These are phyloP conservation scores for Periconia digitata DNA, from an alignment of 2,329 filamentous ascomycete species.

Conservation along the genomic window DNA sequence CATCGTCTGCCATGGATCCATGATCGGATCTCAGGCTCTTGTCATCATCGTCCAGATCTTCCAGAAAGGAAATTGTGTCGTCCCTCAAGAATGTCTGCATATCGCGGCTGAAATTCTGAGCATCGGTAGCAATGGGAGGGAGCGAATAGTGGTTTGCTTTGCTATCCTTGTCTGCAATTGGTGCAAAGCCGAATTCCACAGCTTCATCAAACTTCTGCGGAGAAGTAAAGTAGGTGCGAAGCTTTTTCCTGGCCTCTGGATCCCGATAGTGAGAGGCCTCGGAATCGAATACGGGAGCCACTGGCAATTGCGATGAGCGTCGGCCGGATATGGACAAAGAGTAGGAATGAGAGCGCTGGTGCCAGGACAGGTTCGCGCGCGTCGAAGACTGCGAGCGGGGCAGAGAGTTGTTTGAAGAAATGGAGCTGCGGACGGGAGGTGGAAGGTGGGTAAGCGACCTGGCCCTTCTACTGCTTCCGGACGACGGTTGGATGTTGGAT, in stretches of 20 bases:
- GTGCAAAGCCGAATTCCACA: constrained; percentile 88
- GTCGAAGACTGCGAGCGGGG: constrained; percentile 38
- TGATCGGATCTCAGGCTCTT: constrained; percentile 35
- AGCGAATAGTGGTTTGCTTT: constrained; percentile 28
- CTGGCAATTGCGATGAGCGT: constrained; percentile 29
- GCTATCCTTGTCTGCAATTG: constrained; percentile 39
- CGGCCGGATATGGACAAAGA: constrained; percentile 32
- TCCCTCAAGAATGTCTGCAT: constrained; percentile 62
- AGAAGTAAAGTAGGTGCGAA: constrained; percentile 82
- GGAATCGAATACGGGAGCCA: constrained; percentile 56
- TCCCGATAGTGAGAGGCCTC: constrained; percentile 84
- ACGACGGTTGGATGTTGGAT: constrained; percentile 9
- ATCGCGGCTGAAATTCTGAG: constrained; percentile 51
- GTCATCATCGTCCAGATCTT: constrained; percentile 30
- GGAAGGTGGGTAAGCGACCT: constrained; percentile 68
- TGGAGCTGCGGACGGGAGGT: constrained; percentile 57
- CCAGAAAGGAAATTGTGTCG: constrained; percentile 52
- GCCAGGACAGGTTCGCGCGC: constrained; percentile 32
- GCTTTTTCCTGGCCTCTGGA: constrained; percentile 81
- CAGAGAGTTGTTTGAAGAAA: constrained; percentile 41
- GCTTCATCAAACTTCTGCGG: constrained; percentile 96
- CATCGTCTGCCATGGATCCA: constrained; percentile 36
- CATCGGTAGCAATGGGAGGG: constrained; percentile 40
- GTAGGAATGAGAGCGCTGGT: constrained; percentile 32
- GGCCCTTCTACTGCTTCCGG: constrained; percentile 65